These are phyloP conservation scores for Paraurostyla sp. DNA, from an alignment of 73 alveolate genomes.

Conservation along the genomic window DNA sequence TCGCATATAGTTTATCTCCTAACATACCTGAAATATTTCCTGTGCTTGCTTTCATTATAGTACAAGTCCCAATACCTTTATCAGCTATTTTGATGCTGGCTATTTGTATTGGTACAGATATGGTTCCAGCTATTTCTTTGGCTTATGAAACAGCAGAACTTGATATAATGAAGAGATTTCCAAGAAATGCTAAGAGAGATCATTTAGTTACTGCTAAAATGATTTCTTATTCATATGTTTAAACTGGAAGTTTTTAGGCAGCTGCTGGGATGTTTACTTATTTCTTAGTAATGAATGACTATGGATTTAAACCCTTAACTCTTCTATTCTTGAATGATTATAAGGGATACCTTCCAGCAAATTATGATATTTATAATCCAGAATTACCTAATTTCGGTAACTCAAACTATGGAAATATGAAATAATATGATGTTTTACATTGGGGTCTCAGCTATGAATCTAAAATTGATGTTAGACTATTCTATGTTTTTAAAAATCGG, in stretches of 20 bases:
- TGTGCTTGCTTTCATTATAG: conserved; percentile 78
- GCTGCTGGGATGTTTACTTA: conserved; percentile 89
- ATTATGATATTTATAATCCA: conserved; percentile 64
- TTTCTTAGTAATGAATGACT: conserved; percentile 89
- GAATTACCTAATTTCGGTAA: conserved; percentile 45
- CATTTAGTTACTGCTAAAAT: conserved; percentile 86
- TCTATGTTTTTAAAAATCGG: neutral
- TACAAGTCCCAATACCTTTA: conserved; percentile 90
- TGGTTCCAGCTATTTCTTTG: conserved; percentile 93
- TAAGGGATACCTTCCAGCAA: conserved; percentile 55
- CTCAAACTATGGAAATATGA: conserved; percentile 10
- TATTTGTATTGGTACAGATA: conserved; percentile 93
- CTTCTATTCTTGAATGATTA: conserved; percentile 73
- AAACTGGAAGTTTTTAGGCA: conserved; percentile 82
- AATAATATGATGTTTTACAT: neutral
- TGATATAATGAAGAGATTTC: conserved; percentile 92
- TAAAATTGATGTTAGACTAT: neutral
- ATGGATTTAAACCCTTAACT: conserved; percentile 85
- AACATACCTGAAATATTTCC: conserved; percentile 92
- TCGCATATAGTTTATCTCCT: conserved; percentile 82
- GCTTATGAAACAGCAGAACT: conserved; percentile 96
- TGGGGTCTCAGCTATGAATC: neutral
- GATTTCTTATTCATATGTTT: conserved; percentile 81
- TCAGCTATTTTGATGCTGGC: conserved; percentile 87
- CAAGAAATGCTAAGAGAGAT: conserved; percentile 93